Base-by-base conservation (phyloP, 371 early-diverging fungal genomes). In the Rhizopus arrhizus region DNA sequence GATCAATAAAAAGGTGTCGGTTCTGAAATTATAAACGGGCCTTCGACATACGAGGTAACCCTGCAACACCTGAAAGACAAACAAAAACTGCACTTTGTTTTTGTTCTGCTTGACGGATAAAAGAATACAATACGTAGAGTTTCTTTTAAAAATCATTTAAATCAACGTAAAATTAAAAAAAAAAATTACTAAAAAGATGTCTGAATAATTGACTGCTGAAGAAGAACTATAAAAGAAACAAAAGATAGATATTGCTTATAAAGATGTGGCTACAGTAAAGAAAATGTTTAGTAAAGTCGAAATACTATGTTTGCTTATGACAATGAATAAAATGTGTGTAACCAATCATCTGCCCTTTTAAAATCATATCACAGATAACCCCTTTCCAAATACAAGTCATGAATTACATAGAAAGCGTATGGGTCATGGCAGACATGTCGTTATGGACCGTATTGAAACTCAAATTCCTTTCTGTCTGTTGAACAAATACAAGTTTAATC, bases 391-490 rank as follows among this genome's bases (percentile, higher is more conserved):
- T 48, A 61, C 49, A 55, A 58, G 16, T 41, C 65, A 46, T 52
- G 63, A 9, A 68, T 56, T 57, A 28, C 83, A 71, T 62, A 72
- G 87, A 34, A 82, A 75, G 56, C 78, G 87, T 49, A 58, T 83
- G 55, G 87, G 87, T 16, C 80, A 85, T 52, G 81, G 81, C 49
- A 85, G 87, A 15, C 82, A 85, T 56, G 66, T 83, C 0, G 78
- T 80, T 36, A 73, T 84, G 46, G 86, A 86, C 62, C 83, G 86
- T 42, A 56, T 62, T 8, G 70, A 40, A 45, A 15, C 58, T 54
- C n/a, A 12, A 32, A 7, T 13, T 34, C 3, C 42, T 56, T 42
- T 31, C 45, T 13, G 33, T 12, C 7, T 2, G 1, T 38, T 38
- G 7, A 12, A 38, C 12, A 38, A 38, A 38, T 38, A 38, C 38